phyloP scores from a whole-genome alignment of 768 basidiomycete genomes.

The Auricularia sp. region DNA sequence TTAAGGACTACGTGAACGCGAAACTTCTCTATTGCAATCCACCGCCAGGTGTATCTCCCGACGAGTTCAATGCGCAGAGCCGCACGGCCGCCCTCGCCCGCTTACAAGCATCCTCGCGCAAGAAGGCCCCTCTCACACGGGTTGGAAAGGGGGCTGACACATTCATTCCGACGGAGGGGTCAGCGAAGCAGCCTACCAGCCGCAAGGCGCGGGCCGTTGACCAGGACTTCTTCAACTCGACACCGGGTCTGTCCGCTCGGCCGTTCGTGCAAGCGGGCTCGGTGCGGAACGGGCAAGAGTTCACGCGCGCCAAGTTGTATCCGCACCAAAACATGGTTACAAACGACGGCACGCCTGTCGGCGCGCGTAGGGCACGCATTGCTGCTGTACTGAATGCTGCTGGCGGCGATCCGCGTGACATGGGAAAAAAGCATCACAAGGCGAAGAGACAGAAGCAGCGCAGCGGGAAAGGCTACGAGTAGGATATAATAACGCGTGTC shows the following conservation, averaged over 20 bases:
- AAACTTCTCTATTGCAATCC: constrained; percentile 85
- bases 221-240: constrained; percentile 66
- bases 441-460: constrained; percentile 68
- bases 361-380: constrained; percentile 31
- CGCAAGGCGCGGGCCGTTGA: constrained; percentile 65
- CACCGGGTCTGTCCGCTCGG: constrained; percentile 38
- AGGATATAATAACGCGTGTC: background rate
- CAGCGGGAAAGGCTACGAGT: constrained; percentile 89
- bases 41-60: constrained; percentile 59
- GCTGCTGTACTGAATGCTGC: constrained; percentile 31
- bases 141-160: constrained; percentile 81
- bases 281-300: constrained; percentile 44
- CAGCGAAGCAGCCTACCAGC: constrained; percentile 14
- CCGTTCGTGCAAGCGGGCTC: constrained; percentile 53
- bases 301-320: constrained; percentile 55
- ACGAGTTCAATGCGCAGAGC: constrained; percentile 65
- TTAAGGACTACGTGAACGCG: constrained; percentile 96
- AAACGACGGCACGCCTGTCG: constrained; percentile 63
- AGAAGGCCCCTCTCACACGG: constrained; percentile 77
- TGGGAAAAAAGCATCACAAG: constrained; percentile 39
- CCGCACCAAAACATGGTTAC: constrained; percentile 79
- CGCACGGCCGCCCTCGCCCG: constrained; percentile 49
- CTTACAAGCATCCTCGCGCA: constrained; percentile 54
- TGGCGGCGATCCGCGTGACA: constrained; percentile 47
- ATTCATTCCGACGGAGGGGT: constrained; percentile 38